Conservation (phyloP, 2,329 filamentous ascomycete species). For the Lasiodiplodia citricola region DNA sequence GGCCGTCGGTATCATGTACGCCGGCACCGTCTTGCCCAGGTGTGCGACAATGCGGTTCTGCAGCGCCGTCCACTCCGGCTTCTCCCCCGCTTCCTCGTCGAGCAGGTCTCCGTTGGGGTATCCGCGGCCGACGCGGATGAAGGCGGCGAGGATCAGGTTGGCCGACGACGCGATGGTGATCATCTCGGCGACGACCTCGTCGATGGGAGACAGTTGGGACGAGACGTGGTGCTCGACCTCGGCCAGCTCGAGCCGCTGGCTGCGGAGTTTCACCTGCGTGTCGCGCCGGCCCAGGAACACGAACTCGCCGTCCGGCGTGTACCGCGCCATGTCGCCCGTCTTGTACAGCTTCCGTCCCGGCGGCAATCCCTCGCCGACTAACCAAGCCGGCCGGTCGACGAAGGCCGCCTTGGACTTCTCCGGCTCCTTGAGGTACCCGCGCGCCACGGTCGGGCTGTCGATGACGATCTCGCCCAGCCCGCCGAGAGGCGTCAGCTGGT, state of each 20-base stretch:
- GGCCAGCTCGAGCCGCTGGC: constrained; percentile 4
- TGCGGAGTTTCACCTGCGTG: constrained; percentile 22
- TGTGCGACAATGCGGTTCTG: not conserved
- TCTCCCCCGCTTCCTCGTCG: not conserved
- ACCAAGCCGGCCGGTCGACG: constrained; percentile 32
- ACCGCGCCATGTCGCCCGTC: constrained; percentile 27
- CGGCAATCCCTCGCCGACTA: not conserved
- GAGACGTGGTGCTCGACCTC: constrained; percentile 40
- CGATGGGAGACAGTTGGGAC: not conserved
- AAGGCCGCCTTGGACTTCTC: constrained; percentile 40
- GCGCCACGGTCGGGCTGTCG: constrained; percentile 42
- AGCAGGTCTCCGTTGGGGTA: constrained; percentile 52
- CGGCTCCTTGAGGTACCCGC: constrained; percentile 40
- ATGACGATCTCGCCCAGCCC: constrained; percentile 43
- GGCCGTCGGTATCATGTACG: constrained; percentile 2
- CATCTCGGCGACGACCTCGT: not conserved
- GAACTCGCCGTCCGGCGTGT: constrained; percentile 40
- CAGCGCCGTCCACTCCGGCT: not conserved
- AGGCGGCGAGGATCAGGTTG: constrained; percentile 31
- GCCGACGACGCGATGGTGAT: not conserved
- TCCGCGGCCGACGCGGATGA: constrained; percentile 37
- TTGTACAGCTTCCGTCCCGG: constrained; percentile 28
- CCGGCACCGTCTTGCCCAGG: not conserved
- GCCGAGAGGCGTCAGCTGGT: constrained; percentile 41
- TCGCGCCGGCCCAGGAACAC: constrained; percentile 44